Base-by-base conservation (phyloP, 805 yeast genomes). In the Geotrichum ghanense region DNA sequence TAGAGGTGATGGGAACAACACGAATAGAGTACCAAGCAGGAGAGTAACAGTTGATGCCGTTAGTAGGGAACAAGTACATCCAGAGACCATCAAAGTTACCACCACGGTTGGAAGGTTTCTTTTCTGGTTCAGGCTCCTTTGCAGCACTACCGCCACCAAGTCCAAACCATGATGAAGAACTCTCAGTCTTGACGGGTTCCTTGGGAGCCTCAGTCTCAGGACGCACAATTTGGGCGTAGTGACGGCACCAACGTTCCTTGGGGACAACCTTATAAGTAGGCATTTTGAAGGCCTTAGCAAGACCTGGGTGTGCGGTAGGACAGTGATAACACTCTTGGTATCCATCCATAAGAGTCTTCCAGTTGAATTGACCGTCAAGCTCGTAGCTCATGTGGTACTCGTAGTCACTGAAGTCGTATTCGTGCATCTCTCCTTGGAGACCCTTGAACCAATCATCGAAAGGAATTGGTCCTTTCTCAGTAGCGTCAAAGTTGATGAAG, bases 291-390 rank as follows among this genome's bases (percentile, higher is more conserved):
- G 81, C 79, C 25, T 72, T 57, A 44, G 70, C 67, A 49, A 77
- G 64, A 17, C 81, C 81, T 3, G 81, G 81, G 53, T 77, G 83
- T 1, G 81, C 81, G 9, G 81, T 77, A 40, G 83, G 82, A 59
- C 82, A 77, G 59, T 77, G 83, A 62, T 77, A 77, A 54, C 82
- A 77, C 61, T 77, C 82, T 63, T 77, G 81, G 62, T 77, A 77
- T 6, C 83, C 81, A 54, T 77, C 82, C 80, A 77, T 76, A 50
- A 77, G 66, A 3, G 82, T 77, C 55, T 77, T 77, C 82, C 83
- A 77, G 64, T 77, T 77, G 66, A 77, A 77, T 55, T 73, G 65
- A 44, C 83, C 82, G 52, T 76, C 80, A 41, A 77, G 67, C 57
- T 77, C 81, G 53, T 76, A 77, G 14, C 79, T 73, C 81, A 76